Evolutionary conservation across 140 eudicot species (phyloP), one percentile per base, ranked within the genome.

Genomic region (Oenanthe javanica): DNA sequence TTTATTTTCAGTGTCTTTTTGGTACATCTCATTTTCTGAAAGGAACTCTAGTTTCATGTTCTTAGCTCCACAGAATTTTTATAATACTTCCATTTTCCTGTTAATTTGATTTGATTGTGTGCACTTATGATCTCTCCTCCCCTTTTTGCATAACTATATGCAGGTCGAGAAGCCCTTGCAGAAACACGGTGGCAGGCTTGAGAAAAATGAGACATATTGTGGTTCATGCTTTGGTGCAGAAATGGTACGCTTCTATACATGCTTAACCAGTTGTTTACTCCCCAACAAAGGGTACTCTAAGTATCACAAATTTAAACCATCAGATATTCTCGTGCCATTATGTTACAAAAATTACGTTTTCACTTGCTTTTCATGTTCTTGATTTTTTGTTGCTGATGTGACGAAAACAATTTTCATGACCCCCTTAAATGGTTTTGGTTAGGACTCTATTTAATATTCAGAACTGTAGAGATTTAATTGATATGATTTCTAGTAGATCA

Each of bases 181-280:
- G 86, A 90, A 89, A 83, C 99, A 94, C 83, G 99, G 99, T 84
- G 97, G 99, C 82, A 89, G 99, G 82, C 97, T 94, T 52, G 99
- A 86, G 83, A 94, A 88, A 85, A 90, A 94, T 72, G 99, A 94
- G 86, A 90, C 91, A 73, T 94, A 94, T 79, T 94, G 99, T 77
- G 99, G 99, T 76, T 94, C 99, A 79, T 94, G 99, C 86, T 94
- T 73, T 87, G 99, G 99, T 83, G 97, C 99, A 79, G 99, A 94
- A 86, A 54, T 78, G 97, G 99, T 92, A 94, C 36, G 10, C 77
- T 2, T 4, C 80, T 63, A 21, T 63, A 46, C 48, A 49, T 45
- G 51, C 73, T 77, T 63, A 48, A 27, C 67, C 6, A 25, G 21
- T 45, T 74, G 2, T 23, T 74, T 74, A 45, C 77, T 46, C 57